A percentile compares a stretch with the other conserved stretches of the same genome.
Conservation (phyloP, 768 basidiomycete genomes). For the Russula virescens region DNA sequence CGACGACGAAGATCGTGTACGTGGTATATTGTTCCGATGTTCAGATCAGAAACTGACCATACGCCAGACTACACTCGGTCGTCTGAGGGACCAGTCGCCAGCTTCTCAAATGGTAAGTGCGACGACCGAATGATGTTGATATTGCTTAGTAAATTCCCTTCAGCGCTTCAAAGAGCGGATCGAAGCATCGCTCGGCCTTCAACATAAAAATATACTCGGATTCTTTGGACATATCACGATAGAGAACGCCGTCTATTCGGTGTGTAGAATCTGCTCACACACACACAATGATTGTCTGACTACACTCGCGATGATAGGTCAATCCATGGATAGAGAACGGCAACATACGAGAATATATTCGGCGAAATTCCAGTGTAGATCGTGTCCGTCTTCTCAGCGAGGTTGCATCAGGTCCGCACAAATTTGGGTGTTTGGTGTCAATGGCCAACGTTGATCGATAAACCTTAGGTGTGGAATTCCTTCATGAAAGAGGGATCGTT, state of each 20-base stretch:
- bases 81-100: conserved; percentile 8
- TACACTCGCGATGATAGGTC: conserved; percentile 30
- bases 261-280: background rate
- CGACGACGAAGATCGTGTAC: conserved; percentile 33
- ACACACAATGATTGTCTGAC: background rate
- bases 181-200: conserved; percentile 38
- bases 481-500: conserved; percentile 21
- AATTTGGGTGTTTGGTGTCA: background rate
- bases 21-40: conserved; percentile 26
- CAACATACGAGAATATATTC: conserved; percentile 35
- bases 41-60: background rate
- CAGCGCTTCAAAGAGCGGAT: conserved; percentile 42
- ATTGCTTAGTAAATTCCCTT: background rate
- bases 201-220: conserved; percentile 37
- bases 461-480: conserved; percentile 12
- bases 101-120: conserved; percentile 9
- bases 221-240: conserved; percentile 36
- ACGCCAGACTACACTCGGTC: conserved; percentile 12
- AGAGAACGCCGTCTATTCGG: conserved; percentile 24
- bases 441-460: conserved; percentile 4
- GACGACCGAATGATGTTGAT: background rate
- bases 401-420: conserved; percentile 34
- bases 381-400: conserved; percentile 37
- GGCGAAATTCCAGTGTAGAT: conserved; percentile 31
- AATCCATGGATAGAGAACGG: conserved; percentile 44